Evolutionary conservation across 164 flowering plant genomes (phyloP).

Genomic region (Paratinospora sagittata): DNA sequence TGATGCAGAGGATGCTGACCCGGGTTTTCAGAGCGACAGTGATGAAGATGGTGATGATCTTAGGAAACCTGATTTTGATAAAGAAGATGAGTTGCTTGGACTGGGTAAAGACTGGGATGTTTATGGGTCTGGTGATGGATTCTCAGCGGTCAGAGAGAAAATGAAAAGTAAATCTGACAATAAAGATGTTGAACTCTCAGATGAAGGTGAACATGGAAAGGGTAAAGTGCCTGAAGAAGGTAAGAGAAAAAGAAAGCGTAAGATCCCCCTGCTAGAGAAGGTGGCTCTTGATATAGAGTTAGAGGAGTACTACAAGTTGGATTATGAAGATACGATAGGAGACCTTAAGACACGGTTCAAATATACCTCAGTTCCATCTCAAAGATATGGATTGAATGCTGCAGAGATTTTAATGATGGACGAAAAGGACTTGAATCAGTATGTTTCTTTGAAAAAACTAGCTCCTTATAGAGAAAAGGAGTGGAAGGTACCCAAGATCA

Average conservation of each 20-base stretch:
- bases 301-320: slow-evolving; percentile 71
- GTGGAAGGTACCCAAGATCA: slow-evolving; percentile 57
- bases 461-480: slow-evolving; percentile 71
- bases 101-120: slow-evolving; percentile 75
- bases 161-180: slow-evolving; percentile 17
- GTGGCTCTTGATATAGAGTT: slow-evolving; percentile 33
- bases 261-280: slow-evolving; percentile 40
- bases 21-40: slow-evolving; percentile 44
- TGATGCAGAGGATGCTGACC: slow-evolving; percentile 58
- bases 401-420: slow-evolving; percentile 54
- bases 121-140: slow-evolving; percentile 38
- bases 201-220: slow-evolving; percentile 21
- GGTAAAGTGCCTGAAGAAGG: slow-evolving; percentile 28
- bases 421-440: slow-evolving; percentile 80
- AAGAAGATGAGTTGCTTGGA: slow-evolving; percentile 86
- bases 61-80: slow-evolving; percentile 75
- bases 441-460: slow-evolving; percentile 78
- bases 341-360: slow-evolving; percentile 87
- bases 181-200: slow-evolving; percentile 18
- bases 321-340: slow-evolving; percentile 83
- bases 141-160: slow-evolving; percentile 44
- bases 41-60: slow-evolving; percentile 45
- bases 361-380: slow-evolving; percentile 50
- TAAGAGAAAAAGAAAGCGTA: slow-evolving; percentile 48
- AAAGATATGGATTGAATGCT: slow-evolving; percentile 54